These are phyloP conservation scores for Trichosporon inkin DNA, from an alignment of 1,284 basidiomycete species.

Conservation along the genomic window DNA sequence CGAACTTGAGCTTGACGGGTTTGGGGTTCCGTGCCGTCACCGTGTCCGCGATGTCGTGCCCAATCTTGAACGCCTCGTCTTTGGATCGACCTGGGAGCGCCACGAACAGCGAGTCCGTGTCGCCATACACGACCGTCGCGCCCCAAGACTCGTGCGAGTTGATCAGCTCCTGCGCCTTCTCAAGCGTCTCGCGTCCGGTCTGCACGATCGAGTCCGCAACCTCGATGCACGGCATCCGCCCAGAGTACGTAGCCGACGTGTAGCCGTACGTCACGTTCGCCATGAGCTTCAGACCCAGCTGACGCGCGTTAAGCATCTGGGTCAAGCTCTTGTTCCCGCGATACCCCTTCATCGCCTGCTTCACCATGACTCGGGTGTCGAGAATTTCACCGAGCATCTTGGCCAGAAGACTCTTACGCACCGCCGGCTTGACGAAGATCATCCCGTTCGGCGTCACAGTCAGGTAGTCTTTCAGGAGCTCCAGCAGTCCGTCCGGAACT, in stretches of 20 bases:
- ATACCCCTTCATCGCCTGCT: constrained; percentile 82
- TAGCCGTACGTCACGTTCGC: constrained; percentile 92
- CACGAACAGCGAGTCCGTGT: constrained; percentile 94
- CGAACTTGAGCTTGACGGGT: constrained; percentile 93
- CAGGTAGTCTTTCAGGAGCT: constrained; percentile 67
- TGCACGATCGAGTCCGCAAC: constrained; percentile 98
- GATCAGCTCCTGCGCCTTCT: constrained; percentile 84
- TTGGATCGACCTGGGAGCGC: constrained; percentile 82
- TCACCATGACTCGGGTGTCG: constrained; percentile 97
- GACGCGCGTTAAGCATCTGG: constrained; percentile 76
- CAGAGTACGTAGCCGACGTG: constrained; percentile 86
- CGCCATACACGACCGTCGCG: constrained; percentile 92
- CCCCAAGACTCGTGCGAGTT: constrained; percentile 77
- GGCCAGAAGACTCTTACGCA: constrained; percentile 77
- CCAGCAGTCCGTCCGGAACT: constrained; percentile 64
- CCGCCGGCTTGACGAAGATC: constrained; percentile 80
- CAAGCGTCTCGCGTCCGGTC: constrained; percentile 88
- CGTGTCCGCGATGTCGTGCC: constrained; percentile 82
- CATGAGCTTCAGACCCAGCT: constrained; percentile 78
- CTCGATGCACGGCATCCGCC: constrained; percentile 96
- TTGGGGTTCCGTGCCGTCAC: constrained; percentile 82
- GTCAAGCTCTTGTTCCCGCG: constrained; percentile 69
- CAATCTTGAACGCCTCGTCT: constrained; percentile 88
- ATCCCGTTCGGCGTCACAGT: constrained; percentile 90
- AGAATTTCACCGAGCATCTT: constrained; percentile 91